phyloP scores from a whole-genome alignment of 306 rosid species.

The Comarum palustre region DNA sequence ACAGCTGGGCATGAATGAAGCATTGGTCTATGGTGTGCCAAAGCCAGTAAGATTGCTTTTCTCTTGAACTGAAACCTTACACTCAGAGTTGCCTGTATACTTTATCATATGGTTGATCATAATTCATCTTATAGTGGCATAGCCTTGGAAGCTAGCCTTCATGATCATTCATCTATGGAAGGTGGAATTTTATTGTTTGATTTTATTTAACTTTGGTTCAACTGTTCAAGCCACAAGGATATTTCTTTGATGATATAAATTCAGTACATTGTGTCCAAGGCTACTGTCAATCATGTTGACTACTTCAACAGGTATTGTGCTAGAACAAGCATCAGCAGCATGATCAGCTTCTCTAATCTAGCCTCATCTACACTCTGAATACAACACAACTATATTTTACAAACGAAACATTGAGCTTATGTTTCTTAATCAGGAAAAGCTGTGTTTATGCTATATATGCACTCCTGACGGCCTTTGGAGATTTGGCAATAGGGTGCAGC shows the following conservation, averaged over 20 bases:
- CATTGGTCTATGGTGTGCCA: too few relatives aligned
- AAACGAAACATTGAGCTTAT: conserved; percentile 4
- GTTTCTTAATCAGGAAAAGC: conserved; percentile 20
- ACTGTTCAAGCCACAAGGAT: background rate
- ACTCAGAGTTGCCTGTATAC: too few relatives aligned
- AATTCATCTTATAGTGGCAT: too few relatives aligned
- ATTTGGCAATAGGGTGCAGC: conserved; percentile 14
- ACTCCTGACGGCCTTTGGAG: conserved; percentile 13
- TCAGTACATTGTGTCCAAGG: background rate
- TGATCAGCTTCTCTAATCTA: conserved; percentile 8
- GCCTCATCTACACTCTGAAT: conserved; percentile 14
- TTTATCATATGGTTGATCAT: too few relatives aligned
- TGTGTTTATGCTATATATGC: conserved; percentile 19
- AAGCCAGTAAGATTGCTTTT: too few relatives aligned
- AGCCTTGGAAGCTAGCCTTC: too few relatives aligned
- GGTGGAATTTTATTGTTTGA: background rate
- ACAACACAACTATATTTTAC: conserved; percentile 14
- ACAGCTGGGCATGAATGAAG: too few relatives aligned
- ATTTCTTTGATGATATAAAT: background rate
- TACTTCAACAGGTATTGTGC: conserved; percentile 12
- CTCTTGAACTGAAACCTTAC: too few relatives aligned
- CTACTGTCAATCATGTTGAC: background rate
- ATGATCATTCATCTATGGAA: too few relatives aligned
- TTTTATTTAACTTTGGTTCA: background rate
- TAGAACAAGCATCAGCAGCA: background rate